Conservation (phyloP, 805 yeast species). For the Candida nemodendra region DNA sequence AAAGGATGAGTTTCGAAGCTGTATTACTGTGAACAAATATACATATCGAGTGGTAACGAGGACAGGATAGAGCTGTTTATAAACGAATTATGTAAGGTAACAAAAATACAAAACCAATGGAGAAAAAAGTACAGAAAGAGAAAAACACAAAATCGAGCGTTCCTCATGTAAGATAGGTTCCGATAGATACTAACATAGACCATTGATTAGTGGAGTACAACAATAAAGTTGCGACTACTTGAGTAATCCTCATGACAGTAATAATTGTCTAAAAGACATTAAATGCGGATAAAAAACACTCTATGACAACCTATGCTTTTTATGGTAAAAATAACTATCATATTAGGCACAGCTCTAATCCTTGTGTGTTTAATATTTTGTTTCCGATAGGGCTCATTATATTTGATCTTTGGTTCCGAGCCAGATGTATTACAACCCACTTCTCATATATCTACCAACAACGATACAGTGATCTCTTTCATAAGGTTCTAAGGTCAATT, state of each 20-base stretch:
- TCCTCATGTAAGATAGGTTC: too few relatives aligned
- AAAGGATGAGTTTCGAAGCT: too few relatives aligned
- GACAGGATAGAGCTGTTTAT: too few relatives aligned
- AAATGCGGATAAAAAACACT: neutral
- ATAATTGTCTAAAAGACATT: neutral
- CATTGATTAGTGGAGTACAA: too few relatives aligned
- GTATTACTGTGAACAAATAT: too few relatives aligned
- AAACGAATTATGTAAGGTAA: too few relatives aligned
- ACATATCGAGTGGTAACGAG: too few relatives aligned
- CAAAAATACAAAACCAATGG: too few relatives aligned
- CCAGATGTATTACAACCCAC: constrained; percentile 51
- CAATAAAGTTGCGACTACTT: too few relatives aligned
- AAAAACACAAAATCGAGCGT: too few relatives aligned
- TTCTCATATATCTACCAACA: constrained; percentile 93
- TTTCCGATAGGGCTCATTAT: neutral
- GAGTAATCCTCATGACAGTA: neutral
- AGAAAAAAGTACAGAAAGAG: too few relatives aligned
- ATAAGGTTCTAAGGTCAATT: constrained; percentile 97
- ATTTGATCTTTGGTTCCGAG: neutral
- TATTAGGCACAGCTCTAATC: neutral
- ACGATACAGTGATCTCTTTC: constrained; percentile 99
- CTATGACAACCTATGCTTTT: neutral
- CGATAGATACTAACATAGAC: too few relatives aligned
- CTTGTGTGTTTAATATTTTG: neutral
- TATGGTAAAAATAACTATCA: neutral